These are phyloP conservation scores for Thermochaetoides thermophila DNA, from an alignment of 495 filamentous ascomycete genomes.

Conservation along the genomic window DNA sequence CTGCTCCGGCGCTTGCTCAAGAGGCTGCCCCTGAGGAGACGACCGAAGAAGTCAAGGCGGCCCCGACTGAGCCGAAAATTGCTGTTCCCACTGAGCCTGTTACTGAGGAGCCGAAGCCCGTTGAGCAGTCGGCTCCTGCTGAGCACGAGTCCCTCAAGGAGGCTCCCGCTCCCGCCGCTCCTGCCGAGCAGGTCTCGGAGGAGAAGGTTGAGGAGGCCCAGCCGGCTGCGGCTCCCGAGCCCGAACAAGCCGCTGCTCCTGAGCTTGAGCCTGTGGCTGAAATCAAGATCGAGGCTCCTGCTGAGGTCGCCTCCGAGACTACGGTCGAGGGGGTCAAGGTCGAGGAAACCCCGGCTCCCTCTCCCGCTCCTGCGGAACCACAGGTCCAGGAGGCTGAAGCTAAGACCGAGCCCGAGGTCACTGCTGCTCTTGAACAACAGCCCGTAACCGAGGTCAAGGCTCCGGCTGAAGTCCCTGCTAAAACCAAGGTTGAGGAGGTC, in stretches of 20 bases:
- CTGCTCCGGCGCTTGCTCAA: constrained; percentile 2
- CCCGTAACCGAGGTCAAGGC: constrained; percentile 5
- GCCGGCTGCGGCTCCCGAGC: no score
- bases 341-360: not conserved
- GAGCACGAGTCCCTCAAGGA: no score
- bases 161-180: no score
- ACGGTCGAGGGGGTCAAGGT: not conserved
- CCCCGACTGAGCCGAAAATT: no score
- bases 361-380: not conserved
- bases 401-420: not conserved
- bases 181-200: no score
- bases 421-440: not conserved
- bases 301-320: constrained; percentile 3
- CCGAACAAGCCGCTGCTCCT: no score
- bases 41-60: not conserved
- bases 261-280: no score
- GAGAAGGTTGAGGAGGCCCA: no score
- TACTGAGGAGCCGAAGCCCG: no score
- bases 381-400: no score
- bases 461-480: not conserved
- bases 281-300: not conserved
- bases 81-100: no score
- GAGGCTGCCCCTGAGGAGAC: constrained; percentile 5
- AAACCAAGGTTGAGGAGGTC: not conserved
- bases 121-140: no score